phyloP scores from a whole-genome alignment of 805 yeast species.

The Blastobotrys americana region DNA sequence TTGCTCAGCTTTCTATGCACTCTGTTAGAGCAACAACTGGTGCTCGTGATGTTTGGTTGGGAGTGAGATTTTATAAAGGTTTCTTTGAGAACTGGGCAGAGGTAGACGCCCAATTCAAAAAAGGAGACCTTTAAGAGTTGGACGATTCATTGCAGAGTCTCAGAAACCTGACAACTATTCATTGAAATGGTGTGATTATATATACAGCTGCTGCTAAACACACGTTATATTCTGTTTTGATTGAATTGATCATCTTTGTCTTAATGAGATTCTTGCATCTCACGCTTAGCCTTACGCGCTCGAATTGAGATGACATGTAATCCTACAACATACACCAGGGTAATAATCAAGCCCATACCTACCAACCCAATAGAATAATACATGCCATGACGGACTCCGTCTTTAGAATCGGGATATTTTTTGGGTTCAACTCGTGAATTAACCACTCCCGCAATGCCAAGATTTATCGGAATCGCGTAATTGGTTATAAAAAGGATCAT shows the following conservation, averaged over 20 bases:
- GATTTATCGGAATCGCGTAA: conserved; percentile 62
- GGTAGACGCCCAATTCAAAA: conserved; percentile 27
- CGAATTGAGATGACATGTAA: background rate
- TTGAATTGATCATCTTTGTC: background rate
- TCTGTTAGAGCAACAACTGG: conserved; percentile 79
- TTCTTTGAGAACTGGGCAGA: conserved; percentile 61
- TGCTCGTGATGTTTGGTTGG: conserved; percentile 63
- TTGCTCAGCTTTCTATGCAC: conserved; percentile 81
- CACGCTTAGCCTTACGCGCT: background rate
- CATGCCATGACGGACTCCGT: conserved; percentile 48
- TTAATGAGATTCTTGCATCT: background rate
- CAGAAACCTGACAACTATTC: background rate
- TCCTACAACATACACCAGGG: conserved; percentile 1
- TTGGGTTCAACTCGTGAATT: background rate
- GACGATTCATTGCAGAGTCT: background rate
- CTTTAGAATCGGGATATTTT: conserved; percentile 24
- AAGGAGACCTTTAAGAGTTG: conserved; percentile 11
- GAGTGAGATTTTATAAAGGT: conserved; percentile 58
- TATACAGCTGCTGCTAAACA: background rate
- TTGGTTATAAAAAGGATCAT: conserved; percentile 63
- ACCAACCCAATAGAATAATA: conserved; percentile 53
- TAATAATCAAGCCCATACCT: conserved; percentile 37
- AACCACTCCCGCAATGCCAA: conserved; percentile 66
- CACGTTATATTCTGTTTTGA: background rate
- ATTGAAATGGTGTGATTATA: background rate